These are phyloP conservation scores for Aspergillus sergii DNA, from an alignment of 2,329 filamentous ascomycete species.

Conservation along the genomic window DNA sequence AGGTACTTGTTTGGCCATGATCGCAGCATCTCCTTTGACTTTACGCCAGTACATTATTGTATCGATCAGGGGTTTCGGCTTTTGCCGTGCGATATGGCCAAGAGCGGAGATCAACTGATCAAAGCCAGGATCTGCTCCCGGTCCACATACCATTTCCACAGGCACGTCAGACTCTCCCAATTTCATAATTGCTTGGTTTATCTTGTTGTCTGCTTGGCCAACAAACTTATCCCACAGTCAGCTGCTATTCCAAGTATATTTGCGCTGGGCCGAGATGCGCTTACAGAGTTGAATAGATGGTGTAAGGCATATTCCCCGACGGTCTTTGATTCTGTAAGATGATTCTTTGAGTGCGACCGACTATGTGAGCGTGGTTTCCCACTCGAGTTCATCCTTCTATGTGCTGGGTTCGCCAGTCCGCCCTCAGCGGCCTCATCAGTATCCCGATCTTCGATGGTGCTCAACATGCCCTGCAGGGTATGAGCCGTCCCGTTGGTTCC, in stretches of 20 bases:
- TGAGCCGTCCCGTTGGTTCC: slow-evolving; percentile 45
- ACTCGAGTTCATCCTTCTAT: slow-evolving; percentile 58
- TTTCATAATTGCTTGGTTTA: slow-evolving; percentile 81
- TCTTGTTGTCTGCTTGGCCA: slow-evolving; percentile 92
- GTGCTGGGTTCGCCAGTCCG: slow-evolving; percentile 30
- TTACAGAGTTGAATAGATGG: slow-evolving; percentile 88
- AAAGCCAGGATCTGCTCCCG: slow-evolving; percentile 82
- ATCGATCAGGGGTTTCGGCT: slow-evolving; percentile 93
- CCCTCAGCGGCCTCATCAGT: slow-evolving; percentile 28
- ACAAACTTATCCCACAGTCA: slow-evolving; percentile 68
- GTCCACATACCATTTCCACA: slow-evolving; percentile 88
- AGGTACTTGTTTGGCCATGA: slow-evolving; percentile 58
- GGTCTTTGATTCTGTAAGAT: slow-evolving; percentile 77
- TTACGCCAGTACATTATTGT: slow-evolving; percentile 98
- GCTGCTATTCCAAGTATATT: slow-evolving; percentile 15
- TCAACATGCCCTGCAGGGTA: slow-evolving; percentile 32
- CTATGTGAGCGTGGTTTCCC: slow-evolving; percentile 70
- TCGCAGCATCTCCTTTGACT: slow-evolving; percentile 87
- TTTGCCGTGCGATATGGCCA: slow-evolving; percentile 90
- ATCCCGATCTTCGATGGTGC: slow-evolving; percentile 44
- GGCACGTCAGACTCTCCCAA: slow-evolving; percentile 78
- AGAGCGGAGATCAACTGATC: slow-evolving; percentile 92
- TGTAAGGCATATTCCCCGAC: slow-evolving; percentile 98
- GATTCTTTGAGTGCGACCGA: slow-evolving; percentile 72
- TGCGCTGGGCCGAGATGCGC: slow-evolving; percentile 33